Percentiles rank a stretch among this genome's conserved stretches.
Conservation (phyloP, 257 asterid species). For the Solanum gracilifrons region DNA sequence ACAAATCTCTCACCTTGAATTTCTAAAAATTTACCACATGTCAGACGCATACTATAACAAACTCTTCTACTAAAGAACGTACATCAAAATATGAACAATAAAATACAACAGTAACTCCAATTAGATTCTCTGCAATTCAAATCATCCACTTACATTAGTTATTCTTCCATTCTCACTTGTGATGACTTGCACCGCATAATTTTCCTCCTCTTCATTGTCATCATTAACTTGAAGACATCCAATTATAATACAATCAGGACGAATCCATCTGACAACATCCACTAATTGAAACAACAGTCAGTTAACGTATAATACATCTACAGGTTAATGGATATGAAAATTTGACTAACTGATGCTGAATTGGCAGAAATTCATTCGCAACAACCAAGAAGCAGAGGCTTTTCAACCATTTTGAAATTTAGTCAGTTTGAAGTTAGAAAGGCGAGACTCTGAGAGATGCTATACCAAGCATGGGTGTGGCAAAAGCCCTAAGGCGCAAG, state of each 20-base stretch:
- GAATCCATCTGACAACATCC: slow-evolving; percentile 83
- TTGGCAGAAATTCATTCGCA: neutral
- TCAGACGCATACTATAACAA: neutral
- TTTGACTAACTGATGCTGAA: neutral
- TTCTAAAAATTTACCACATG: neutral
- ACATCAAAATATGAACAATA: neutral
- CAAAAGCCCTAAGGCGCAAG: neutral
- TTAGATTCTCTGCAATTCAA: neutral
- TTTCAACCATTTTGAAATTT: neutral
- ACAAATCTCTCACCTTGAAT: neutral
- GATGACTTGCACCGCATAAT: slow-evolving; percentile 66
- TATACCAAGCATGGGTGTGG: neutral
- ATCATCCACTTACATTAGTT: slow-evolving; percentile 38
- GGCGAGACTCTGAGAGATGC: neutral
- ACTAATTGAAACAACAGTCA: slow-evolving; percentile 37
- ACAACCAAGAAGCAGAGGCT: neutral
- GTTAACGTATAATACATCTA: slow-evolving; percentile 4
- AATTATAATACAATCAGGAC: slow-evolving; percentile 65
- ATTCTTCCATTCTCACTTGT: slow-evolving; percentile 48
- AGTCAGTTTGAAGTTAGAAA: neutral
- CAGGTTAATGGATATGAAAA: neutral
- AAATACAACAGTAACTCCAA: neutral
- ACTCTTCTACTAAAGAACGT: neutral
- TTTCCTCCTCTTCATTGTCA: slow-evolving; percentile 50
- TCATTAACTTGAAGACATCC: slow-evolving; percentile 64